A percentile compares a stretch with the other conserved stretches of the same genome.
Evolutionary conservation across 2,329 filamentous ascomycete genomes (phyloP).

Genomic region (Alternaria hordeiaustralica): DNA sequence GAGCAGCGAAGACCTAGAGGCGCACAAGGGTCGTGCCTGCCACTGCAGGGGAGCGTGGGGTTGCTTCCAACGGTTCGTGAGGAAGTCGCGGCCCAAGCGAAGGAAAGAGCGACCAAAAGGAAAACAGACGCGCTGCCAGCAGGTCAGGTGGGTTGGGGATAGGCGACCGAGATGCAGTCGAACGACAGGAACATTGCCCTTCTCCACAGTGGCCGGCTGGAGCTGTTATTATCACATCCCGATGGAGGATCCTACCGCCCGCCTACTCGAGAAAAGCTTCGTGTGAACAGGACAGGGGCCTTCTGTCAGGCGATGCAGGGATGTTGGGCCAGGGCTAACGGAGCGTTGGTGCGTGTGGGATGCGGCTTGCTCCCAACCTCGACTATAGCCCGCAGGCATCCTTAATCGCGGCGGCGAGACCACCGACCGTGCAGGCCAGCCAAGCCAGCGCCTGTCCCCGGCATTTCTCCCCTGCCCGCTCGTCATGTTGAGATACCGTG

Average conservation of each 20-base stretch:
- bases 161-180: background rate
- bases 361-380: conserved; percentile 21
- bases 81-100: conserved; percentile 31
- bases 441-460: conserved; percentile 22
- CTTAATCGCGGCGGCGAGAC: conserved; percentile 31
- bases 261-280: conserved; percentile 19
- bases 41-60: conserved; percentile 29
- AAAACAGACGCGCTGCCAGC: conserved; percentile 10
- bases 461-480: conserved; percentile 18
- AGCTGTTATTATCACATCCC: conserved; percentile 20
- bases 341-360: conserved; percentile 29
- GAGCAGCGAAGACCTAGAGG: conserved; percentile 24
- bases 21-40: conserved; percentile 43
- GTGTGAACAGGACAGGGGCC: conserved; percentile 19
- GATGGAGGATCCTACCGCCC: conserved; percentile 18
- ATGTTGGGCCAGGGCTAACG: conserved; percentile 23
- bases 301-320: conserved; percentile 29
- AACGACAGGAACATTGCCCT: background rate
- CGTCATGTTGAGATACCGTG: conserved; percentile 12
- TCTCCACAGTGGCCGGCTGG: conserved; percentile 4
- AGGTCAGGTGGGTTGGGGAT: background rate
- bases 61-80: conserved; percentile 38
- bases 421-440: conserved; percentile 25
- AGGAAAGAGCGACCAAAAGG: conserved; percentile 26
- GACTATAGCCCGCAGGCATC: conserved; percentile 11